Evolutionary conservation across 2,329 filamentous ascomycete genomes (phyloP).

Genomic region (Pseudogymnoascus verrucosus): DNA sequence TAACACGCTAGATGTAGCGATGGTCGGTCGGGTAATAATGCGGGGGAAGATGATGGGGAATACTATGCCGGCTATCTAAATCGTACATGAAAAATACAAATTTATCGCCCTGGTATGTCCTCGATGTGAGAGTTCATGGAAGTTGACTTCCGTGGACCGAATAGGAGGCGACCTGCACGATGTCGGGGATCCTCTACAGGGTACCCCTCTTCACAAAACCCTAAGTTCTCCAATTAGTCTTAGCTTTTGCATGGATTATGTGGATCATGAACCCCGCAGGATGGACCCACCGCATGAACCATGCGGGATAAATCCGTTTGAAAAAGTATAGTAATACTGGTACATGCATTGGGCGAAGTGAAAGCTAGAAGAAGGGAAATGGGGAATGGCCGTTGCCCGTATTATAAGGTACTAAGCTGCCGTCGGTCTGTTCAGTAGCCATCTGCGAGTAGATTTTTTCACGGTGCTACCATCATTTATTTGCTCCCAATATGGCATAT

Average conservation of each 20-base stretch:
- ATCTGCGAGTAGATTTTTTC: neutral
- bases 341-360: neutral
- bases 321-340: neutral
- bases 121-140: neutral
- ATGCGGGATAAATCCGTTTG: neutral
- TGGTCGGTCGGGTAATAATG: neutral
- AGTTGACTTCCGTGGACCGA: neutral
- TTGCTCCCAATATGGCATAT: neutral
- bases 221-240: neutral
- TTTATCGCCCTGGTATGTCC: neutral
- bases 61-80: neutral
- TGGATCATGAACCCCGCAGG: neutral
- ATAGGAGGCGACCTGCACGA: neutral
- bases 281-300: neutral
- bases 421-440: neutral
- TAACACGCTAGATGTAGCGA: neutral
- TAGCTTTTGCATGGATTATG: neutral
- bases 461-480: neutral
- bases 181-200: neutral
- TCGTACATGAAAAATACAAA: neutral
- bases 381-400: neutral
- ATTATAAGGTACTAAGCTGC: neutral
- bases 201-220: neutral
- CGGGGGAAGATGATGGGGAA: neutral
- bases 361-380: neutral